These are phyloP conservation scores for Panaeolus papilionaceus DNA, from an alignment of 768 basidiomycete species.

Conservation along the genomic window DNA sequence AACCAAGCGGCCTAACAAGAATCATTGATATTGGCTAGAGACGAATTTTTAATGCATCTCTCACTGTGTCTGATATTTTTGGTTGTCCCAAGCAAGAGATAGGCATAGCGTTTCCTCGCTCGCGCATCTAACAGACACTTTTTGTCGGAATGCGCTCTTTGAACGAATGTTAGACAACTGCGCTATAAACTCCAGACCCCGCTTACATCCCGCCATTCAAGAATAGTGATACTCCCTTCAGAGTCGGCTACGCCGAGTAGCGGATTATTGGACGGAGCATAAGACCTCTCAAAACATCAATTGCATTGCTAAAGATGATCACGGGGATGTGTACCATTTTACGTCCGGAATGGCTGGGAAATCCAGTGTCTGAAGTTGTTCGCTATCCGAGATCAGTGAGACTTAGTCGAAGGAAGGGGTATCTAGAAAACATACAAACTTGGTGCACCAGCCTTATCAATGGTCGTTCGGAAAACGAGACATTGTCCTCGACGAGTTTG, in stretches of 20 bases:
- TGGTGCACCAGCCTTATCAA: conserved; percentile 31
- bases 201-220: conserved; percentile 60
- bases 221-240: conserved; percentile 76
- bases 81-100: conserved; percentile 93
- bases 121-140: conserved; percentile 55
- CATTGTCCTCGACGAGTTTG: conserved; percentile 69
- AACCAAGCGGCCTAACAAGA: conserved; percentile 51
- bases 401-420: background rate
- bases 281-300: conserved; percentile 56
- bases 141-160: conserved; percentile 45
- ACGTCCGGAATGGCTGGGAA: conserved; percentile 89
- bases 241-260: conserved; percentile 83
- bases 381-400: conserved; percentile 37
- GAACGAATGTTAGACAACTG: conserved; percentile 19
- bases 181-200: background rate
- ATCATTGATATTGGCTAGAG: background rate
- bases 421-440: conserved; percentile 39
- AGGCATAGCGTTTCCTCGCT: conserved; percentile 74
- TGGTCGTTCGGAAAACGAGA: conserved; percentile 62
- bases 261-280: conserved; percentile 48
- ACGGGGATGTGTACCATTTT: conserved; percentile 74
- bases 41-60: conserved; percentile 21
- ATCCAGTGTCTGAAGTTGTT: conserved; percentile 69
- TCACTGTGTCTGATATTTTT: conserved; percentile 56
- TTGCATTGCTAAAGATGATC: background rate